Evolutionary conservation across 345 rosid species (phyloP).

Genomic region (Hevea brasiliensis): DNA sequence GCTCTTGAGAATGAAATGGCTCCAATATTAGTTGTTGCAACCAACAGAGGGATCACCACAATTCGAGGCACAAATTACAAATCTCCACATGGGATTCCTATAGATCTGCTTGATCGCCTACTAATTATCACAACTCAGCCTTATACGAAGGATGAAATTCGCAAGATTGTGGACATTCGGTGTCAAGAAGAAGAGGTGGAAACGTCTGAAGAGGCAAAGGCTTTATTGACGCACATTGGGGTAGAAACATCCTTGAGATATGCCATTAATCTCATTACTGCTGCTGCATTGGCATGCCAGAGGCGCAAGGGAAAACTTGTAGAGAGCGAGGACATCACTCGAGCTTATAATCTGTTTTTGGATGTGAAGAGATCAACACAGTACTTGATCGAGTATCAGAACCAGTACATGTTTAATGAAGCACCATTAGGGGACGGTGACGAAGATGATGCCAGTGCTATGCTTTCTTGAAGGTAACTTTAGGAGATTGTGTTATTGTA

Average conservation of each 20-base stretch:
- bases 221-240: constrained; percentile 75
- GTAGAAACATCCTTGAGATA: constrained; percentile 88
- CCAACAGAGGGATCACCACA: constrained; percentile 85
- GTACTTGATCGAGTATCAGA: constrained; percentile 83
- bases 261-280: constrained; percentile 82
- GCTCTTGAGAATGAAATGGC: constrained; percentile 98
- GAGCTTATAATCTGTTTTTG: constrained; percentile 75
- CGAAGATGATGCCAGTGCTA: constrained; percentile 49
- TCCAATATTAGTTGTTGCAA: constrained; percentile 90
- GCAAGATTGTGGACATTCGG: constrained; percentile 79
- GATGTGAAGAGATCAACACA: constrained; percentile 95
- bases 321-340: constrained; percentile 68
- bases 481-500: background rate
- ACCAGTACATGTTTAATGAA: constrained; percentile 87
- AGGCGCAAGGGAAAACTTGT: constrained; percentile 75
- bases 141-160: constrained; percentile 71
- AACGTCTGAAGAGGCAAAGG: constrained; percentile 77
- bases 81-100: constrained; percentile 94
- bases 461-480: constrained; percentile 37
- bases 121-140: constrained; percentile 86
- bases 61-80: constrained; percentile 91
- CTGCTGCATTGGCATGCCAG: constrained; percentile 77
- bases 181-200: constrained; percentile 96
- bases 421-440: constrained; percentile 38
- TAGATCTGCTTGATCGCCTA: constrained; percentile 91